Percentiles rank a stretch among this genome's conserved stretches.
Conservation (phyloP, 495 filamentous ascomycete species). For the Neurospora sp. region DNA sequence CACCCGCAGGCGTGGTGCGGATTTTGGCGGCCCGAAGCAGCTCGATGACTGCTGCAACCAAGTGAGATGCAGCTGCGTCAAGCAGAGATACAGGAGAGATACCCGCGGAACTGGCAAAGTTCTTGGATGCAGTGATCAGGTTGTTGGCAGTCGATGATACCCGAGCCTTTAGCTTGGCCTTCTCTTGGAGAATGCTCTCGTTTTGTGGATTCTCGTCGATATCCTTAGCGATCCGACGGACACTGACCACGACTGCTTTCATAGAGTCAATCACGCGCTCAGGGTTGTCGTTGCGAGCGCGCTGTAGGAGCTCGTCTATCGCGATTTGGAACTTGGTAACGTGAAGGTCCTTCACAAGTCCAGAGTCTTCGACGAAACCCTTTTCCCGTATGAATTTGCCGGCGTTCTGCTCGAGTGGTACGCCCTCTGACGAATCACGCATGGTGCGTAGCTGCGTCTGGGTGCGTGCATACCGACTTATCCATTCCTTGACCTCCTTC, state of each 20-base stretch:
- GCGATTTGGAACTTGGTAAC: slow-evolving; percentile 92
- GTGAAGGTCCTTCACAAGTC: slow-evolving; percentile 79
- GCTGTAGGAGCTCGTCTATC: slow-evolving; percentile 82
- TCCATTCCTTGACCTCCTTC: slow-evolving; percentile 78
- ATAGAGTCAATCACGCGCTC: slow-evolving; percentile 65
- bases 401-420: slow-evolving; percentile 57
- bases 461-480: slow-evolving; percentile 71
- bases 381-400: slow-evolving; percentile 54
- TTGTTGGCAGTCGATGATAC: slow-evolving; percentile 92
- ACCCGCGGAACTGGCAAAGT: slow-evolving; percentile 68
- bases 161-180: slow-evolving; percentile 60
- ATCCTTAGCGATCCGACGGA: slow-evolving; percentile 72
- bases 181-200: slow-evolving; percentile 37
- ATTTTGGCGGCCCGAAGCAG: slow-evolving; percentile 77
- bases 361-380: slow-evolving; percentile 59
- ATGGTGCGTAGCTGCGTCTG: slow-evolving; percentile 79
- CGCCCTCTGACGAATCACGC: slow-evolving; percentile 66
- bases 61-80: slow-evolving; percentile 90
- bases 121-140: slow-evolving; percentile 86
- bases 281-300: slow-evolving; percentile 62
- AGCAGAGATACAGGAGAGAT: slow-evolving; percentile 90
- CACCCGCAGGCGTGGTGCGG: slow-evolving; percentile 57
- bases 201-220: slow-evolving; percentile 49
- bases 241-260: slow-evolving; percentile 68
- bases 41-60: slow-evolving; percentile 77